Percentiles rank a stretch among this genome's conserved stretches.
Evolutionary conservation across 805 yeast species (phyloP).

Genomic region (Vanderwaltozyma verrucispora): DNA sequence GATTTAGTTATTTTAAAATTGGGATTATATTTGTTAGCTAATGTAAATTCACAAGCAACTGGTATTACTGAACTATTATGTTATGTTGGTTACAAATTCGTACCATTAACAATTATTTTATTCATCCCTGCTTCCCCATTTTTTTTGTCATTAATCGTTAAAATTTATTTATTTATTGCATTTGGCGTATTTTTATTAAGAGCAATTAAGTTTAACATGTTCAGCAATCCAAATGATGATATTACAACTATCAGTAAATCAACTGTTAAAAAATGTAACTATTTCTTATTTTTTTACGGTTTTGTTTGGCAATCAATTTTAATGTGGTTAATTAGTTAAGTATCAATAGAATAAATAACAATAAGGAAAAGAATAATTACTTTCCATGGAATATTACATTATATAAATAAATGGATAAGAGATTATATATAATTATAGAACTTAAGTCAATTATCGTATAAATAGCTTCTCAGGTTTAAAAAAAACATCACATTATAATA

Average conservation of each 20-base stretch:
- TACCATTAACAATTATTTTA: constrained; percentile 56
- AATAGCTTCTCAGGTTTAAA: too few relatives aligned
- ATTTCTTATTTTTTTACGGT: constrained; percentile 76
- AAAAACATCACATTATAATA: too few relatives aligned
- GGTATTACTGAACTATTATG: constrained; percentile 77
- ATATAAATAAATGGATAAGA: too few relatives aligned
- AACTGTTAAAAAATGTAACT: constrained; percentile 72
- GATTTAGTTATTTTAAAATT: constrained; percentile 70
- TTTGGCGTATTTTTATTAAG: constrained; percentile 60
- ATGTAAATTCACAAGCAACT: constrained; percentile 19
- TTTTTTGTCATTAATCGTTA: constrained; percentile 34
- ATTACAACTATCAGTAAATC: constrained; percentile 36
- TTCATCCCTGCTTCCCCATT: constrained; percentile 39
- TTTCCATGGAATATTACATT: too few relatives aligned
- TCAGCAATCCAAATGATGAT: constrained; percentile 44
- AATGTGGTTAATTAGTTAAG: constrained; percentile 55
- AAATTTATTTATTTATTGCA: constrained; percentile 41
- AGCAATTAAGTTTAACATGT: constrained; percentile 34
- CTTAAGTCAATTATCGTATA: too few relatives aligned
- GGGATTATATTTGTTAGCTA: constrained; percentile 64
- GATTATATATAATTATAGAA: too few relatives aligned
- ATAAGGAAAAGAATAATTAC: too few relatives aligned
- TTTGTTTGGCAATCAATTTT: constrained; percentile 68
- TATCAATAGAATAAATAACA: too few relatives aligned
- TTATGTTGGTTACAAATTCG: constrained; percentile 90